These are phyloP conservation scores for Yarrowia bubula DNA, from an alignment of 805 yeast genomes.

Conservation along the genomic window DNA sequence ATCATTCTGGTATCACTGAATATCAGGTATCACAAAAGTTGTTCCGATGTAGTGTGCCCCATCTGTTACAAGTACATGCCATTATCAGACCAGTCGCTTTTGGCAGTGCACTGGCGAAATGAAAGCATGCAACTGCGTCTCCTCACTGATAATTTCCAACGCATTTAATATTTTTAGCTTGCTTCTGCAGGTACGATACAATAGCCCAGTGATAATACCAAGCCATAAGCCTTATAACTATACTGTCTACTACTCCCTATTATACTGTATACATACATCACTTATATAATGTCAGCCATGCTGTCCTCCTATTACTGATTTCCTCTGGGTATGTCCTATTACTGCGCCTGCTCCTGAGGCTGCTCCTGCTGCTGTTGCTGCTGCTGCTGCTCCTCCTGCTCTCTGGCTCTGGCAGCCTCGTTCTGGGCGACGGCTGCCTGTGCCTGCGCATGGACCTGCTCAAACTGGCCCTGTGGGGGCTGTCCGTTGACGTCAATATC, in stretches of 20 bases:
- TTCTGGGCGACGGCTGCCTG: conserved; percentile 19
- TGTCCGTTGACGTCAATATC: conserved; percentile 40
- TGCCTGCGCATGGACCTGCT: conserved; percentile 25
- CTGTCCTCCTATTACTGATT: conserved; percentile 19
- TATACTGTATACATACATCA: not conserved
- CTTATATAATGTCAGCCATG: conserved; percentile 9
- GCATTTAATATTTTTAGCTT: no score
- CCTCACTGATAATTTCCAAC: no score
- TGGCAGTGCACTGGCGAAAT: no score
- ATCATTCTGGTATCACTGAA: no score
- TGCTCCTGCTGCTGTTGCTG: not conserved
- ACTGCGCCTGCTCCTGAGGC: not conserved
- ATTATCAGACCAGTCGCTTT: not conserved
- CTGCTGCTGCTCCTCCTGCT: conserved; percentile 21
- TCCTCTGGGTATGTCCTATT: not conserved
- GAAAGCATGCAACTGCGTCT: no score
- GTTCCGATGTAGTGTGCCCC: no score
- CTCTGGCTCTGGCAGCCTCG: conserved; percentile 23
- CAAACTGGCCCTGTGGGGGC: conserved; percentile 26
- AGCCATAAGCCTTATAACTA: not conserved
- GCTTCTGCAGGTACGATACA: not conserved
- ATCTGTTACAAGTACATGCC: not conserved
- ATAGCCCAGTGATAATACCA: no score
- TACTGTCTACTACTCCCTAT: not conserved
- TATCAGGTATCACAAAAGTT: no score